Evolutionary conservation across 1,284 basidiomycete species (phyloP).

Genomic region (Waitea zeae): DNA sequence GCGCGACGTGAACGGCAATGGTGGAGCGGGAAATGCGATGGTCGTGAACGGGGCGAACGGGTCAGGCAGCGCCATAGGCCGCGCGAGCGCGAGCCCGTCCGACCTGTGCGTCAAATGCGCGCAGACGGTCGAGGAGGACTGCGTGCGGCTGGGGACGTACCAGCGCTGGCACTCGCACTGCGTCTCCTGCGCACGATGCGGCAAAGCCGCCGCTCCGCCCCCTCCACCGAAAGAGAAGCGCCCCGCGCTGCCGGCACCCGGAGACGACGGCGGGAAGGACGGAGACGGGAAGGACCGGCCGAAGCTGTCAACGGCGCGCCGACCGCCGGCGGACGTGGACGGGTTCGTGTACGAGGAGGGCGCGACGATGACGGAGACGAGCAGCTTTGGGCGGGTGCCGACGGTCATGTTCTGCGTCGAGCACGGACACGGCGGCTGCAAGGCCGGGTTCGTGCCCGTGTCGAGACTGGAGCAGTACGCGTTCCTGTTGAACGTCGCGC

Average conservation of each 20-base stretch:
- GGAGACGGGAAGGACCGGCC: constrained; percentile 26
- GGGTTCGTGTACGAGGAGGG: constrained; percentile 61
- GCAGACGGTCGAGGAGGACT: constrained; percentile 93
- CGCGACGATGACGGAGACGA: constrained; percentile 43
- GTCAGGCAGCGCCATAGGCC: no score
- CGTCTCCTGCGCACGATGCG: constrained; percentile 69
- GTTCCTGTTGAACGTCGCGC: constrained; percentile 89
- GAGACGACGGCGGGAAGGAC: constrained; percentile 10
- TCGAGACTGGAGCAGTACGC: constrained; percentile 96
- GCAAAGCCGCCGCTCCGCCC: constrained; percentile 55
- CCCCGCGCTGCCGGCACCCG: no score
- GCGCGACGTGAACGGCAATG: no score
- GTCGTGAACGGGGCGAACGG: constrained; percentile 29
- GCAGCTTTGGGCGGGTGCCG: constrained; percentile 53
- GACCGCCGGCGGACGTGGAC: constrained; percentile 64
- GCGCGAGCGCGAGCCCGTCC: constrained; percentile 48
- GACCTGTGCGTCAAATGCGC: constrained; percentile 87
- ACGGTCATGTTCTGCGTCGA: constrained; percentile 60
- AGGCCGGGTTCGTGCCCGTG: constrained; percentile 76
- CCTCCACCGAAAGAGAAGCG: constrained; percentile 34
- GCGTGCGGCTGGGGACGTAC: constrained; percentile 83
- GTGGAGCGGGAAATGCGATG: constrained; percentile 24
- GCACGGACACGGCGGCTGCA: constrained; percentile 51
- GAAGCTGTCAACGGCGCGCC: constrained; percentile 44
- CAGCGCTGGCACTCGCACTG: constrained; percentile 94